Evolutionary conservation across 495 filamentous ascomycete genomes (phyloP), one percentile per base, ranked within the genome.

Genomic region (Pyrenula massariospora): DNA sequence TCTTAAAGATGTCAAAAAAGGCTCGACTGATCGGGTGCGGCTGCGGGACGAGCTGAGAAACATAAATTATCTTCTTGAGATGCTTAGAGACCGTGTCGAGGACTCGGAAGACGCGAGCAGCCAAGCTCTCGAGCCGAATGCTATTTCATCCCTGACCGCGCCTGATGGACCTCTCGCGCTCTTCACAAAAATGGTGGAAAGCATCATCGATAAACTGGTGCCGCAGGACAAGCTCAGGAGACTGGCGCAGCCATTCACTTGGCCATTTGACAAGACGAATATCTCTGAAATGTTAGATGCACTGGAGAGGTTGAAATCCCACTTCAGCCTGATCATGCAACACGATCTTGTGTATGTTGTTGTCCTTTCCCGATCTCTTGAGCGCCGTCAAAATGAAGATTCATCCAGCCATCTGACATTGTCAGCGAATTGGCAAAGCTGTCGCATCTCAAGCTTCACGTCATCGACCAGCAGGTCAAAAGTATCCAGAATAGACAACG

Each of bases 1-100:
- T 51, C 56, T 68, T 10, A 64, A 56, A 51, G 55, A 68, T 42
- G 61, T 68, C 23, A 70, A 60, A 57, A 60, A 66, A 56, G 65
- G 65, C 15, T 54, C 63, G 11, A 65, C 60, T 59, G 68, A 69
- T 10, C 58, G 60, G 42, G 51, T 48, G 36, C 24, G 50, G 50
- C 62, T 61, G 49, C 52, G 59, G 2, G 42, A 52, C n/a, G 65
- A 70, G 53, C 53, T 53, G 3, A 57, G 52, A 22, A 66, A 63
- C 22, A 55, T 66, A 15, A 22, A 52, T 31, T 57, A 15, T 10
- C 62, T 69, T 11, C 68, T 70, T 25, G 48, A 54, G 19, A 60
- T 54, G 15, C 58, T 70, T n/a, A 55, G 57, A 15, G 55, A 56
- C 53, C 59, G 25, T 31, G 15, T 63, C 10, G 62, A 69, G 52